Percentiles rank a stretch among this genome's conserved stretches.
phyloP scores from a whole-genome alignment of 2,329 filamentous ascomycete genomes.

The Fusarium tuaranense region DNA sequence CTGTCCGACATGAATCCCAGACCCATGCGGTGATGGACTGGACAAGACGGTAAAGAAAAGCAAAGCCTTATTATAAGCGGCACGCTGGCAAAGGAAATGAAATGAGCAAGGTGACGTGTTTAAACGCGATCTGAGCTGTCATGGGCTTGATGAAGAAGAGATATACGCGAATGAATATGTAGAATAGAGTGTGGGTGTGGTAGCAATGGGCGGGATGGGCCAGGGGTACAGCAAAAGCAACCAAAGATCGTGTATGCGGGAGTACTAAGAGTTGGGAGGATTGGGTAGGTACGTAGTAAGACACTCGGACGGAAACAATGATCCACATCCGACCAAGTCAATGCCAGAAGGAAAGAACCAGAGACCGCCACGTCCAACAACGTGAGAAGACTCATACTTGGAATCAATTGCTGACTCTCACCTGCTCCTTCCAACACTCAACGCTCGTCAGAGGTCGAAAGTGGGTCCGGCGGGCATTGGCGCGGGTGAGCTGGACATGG shows the following conservation, averaged over 20 bases:
- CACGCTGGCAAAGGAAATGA: constrained; percentile 13
- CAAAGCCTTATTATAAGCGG: not conserved
- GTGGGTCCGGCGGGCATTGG: constrained; percentile 17
- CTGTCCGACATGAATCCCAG: constrained; percentile 6
- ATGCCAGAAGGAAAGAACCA: constrained; percentile 2
- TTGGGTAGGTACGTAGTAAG: not conserved
- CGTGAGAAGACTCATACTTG: constrained; percentile 28
- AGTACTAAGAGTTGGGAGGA: constrained; percentile 7
- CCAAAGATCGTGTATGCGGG: constrained; percentile 42
- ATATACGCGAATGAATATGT: constrained; percentile 5
- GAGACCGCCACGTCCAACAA: not conserved
- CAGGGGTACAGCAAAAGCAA: constrained; percentile 42
- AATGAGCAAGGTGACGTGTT: constrained; percentile 31
- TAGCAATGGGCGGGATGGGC: constrained; percentile 33
- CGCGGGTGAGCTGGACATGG: constrained; percentile 1
- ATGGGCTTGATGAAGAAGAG: constrained; percentile 9
- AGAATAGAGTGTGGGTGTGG: constrained; percentile 34
- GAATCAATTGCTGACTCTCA: not conserved
- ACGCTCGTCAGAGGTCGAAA: constrained; percentile 30
- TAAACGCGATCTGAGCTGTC: constrained; percentile 20
- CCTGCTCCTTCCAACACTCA: constrained; percentile 10
- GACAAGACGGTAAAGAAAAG: constrained; percentile 1
- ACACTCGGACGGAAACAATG: constrained; percentile 22
- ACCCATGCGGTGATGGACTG: constrained; percentile 6
- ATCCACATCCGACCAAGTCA: constrained; percentile 14